Conservation (phyloP, 768 basidiomycete genomes). For the Podaxis rugospora region DNA sequence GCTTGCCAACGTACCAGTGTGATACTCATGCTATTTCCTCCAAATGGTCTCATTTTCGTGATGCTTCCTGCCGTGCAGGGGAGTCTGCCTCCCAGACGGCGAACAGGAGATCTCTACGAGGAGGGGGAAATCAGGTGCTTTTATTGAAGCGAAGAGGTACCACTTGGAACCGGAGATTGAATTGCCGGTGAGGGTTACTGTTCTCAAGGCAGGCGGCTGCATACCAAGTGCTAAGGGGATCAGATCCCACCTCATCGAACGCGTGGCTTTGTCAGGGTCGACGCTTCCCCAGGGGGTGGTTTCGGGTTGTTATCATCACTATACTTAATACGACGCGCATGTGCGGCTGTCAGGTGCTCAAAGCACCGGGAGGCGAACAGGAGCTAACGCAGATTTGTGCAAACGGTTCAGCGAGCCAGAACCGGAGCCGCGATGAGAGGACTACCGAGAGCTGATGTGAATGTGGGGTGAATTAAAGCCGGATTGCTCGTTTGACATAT, state of each 20-base stretch:
- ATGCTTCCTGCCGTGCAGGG: not conserved
- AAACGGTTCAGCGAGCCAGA: not conserved
- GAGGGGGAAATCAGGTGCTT: no score
- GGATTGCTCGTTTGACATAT: not conserved
- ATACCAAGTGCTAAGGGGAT: not conserved
- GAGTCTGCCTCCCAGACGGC: not conserved
- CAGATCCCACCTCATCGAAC: not conserved
- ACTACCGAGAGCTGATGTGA: not conserved
- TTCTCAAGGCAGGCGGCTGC: not conserved
- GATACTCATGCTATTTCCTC: not conserved
- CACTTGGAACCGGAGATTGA: not conserved
- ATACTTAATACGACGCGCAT: not conserved
- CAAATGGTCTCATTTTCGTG: not conserved
- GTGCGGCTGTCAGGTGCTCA: not conserved
- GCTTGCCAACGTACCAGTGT: not conserved
- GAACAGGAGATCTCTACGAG: not conserved
- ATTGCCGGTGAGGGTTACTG: not conserved
- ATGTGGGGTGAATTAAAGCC: not conserved
- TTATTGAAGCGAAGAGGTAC: not conserved
- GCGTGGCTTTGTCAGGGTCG: not conserved
- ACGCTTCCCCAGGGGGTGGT: not conserved
- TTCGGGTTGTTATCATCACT: not conserved
- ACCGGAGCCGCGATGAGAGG: not conserved
- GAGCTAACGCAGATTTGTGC: not conserved
- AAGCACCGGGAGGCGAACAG: not conserved